These are phyloP conservation scores for Dendrobium officinale DNA, from an alignment of 106 monocot species.

Conservation along the genomic window DNA sequence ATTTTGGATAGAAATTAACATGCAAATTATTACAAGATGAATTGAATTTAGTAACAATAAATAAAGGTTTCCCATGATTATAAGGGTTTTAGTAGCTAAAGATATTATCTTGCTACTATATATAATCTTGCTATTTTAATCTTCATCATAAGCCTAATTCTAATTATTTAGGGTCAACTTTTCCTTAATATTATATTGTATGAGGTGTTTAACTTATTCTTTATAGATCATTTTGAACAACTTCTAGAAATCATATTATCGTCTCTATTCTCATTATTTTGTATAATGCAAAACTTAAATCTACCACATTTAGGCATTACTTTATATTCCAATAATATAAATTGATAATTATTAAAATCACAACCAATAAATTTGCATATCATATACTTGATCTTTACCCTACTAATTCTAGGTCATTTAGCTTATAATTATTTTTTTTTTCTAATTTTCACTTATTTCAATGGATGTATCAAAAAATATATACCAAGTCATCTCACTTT, in stretches of 20 bases:
- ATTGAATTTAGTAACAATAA: neutral
- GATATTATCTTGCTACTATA: too few relatives aligned
- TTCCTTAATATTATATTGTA: too few relatives aligned
- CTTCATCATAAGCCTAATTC: too few relatives aligned
- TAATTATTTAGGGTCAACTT: too few relatives aligned
- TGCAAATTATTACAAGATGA: neutral
- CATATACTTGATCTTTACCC: neutral
- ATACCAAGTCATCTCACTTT: neutral
- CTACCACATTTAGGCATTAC: neutral
- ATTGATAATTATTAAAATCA: neutral
- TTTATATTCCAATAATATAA: neutral
- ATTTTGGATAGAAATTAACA: conserved; percentile 1
- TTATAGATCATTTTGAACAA: too few relatives aligned
- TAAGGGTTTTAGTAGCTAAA: too few relatives aligned
- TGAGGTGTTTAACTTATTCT: too few relatives aligned
- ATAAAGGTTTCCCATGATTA: neutral
- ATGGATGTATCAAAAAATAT: neutral
- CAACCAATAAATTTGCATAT: neutral
- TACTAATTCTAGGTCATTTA: neutral
- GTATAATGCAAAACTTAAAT: neutral
- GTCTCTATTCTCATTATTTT: neutral
- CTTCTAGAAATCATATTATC: too few relatives aligned
- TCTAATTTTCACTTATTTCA: neutral
- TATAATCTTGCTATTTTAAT: too few relatives aligned
- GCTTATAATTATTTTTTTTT: neutral